Base-by-base conservation (phyloP, 805 yeast species). In the Pichia kluyveri region DNA sequence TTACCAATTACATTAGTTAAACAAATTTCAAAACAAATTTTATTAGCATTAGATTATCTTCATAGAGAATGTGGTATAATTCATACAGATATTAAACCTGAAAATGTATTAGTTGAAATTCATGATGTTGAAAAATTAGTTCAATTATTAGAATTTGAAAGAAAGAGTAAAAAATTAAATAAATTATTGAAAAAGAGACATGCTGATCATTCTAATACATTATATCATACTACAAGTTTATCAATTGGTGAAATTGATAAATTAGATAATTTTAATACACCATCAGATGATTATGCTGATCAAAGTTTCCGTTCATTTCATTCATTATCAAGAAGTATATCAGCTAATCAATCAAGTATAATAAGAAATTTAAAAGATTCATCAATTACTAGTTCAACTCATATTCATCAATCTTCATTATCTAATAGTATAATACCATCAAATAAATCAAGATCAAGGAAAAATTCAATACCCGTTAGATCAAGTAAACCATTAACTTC, bases 61-160 rank as follows among this genome's bases (percentile, higher is more conserved):
- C 86, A 81, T 60, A 54, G 76, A 40, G 71, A 67, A 56, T 80
- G 86, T 61, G 85, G 85, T 3, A 68, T 82, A 11, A 80, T 82
- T 39, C 91, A 84, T 63, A 78, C 90, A 12, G 90, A 83, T 60
- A 70, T 84, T 44, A 84, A 84, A 62, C 89, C 90, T 2, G 90
- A 83, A 58, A 85, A 85, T 63, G 75, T 80, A 4, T 61, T 77
- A 40, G 70, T 77, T 40, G 79, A 76, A 53, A 74, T 80, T 32
- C 69, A 71, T 47, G 77, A 78, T 53, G 79, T 77, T 42, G 79
- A 76, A 52, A 70, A 68, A 50, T 69, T 79, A 42, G 75, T 79
- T 40, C 62, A 67, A 41, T 44, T 68, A 44, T 60, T 75, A 40
- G 79, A 74, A 60, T 51, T 65, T 55, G 63, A 68, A 57, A 48